Percentiles rank a stretch among this genome's conserved stretches.
Conservation (phyloP, 768 basidiomycete genomes). For the Hemileccinum rubropunctum region DNA sequence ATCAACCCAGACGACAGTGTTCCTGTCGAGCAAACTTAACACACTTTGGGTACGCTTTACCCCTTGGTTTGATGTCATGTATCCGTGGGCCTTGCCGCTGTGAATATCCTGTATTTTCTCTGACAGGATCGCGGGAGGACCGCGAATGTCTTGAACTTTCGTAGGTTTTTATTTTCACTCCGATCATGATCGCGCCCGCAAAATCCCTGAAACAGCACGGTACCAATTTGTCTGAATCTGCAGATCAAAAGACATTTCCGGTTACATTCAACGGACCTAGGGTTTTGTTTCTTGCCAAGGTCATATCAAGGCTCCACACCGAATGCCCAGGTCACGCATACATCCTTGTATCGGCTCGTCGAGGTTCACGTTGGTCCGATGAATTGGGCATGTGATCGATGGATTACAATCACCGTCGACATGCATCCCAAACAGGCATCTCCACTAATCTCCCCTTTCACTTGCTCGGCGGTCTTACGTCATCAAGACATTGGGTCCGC, state of each 20-base stretch:
- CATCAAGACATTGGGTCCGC: background rate
- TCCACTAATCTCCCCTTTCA: background rate
- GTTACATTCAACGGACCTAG: background rate
- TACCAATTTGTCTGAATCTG: constrained; percentile 6
- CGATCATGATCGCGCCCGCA: constrained; percentile 24
- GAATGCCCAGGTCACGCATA: too few relatives aligned
- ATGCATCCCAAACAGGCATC: background rate
- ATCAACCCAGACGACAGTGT: too few relatives aligned
- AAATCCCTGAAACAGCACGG: constrained; percentile 5
- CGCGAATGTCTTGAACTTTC: constrained; percentile 1
- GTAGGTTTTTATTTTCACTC: background rate
- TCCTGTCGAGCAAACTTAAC: too few relatives aligned
- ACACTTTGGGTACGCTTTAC: too few relatives aligned
- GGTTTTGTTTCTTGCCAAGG: background rate
- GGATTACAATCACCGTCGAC: background rate
- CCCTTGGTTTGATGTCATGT: background rate
- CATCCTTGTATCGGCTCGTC: background rate
- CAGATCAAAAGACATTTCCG: constrained; percentile 15
- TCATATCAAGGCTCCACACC: constrained; percentile 1
- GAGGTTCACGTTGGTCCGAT: background rate
- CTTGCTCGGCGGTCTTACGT: constrained; percentile 15
- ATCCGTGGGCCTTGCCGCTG: background rate
- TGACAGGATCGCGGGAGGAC: constrained; percentile 3
- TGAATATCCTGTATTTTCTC: background rate
- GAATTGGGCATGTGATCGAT: background rate